phyloP scores from a whole-genome alignment of 192 early-diverging fungal species.

The Tieghemiomyces parasiticus region DNA sequence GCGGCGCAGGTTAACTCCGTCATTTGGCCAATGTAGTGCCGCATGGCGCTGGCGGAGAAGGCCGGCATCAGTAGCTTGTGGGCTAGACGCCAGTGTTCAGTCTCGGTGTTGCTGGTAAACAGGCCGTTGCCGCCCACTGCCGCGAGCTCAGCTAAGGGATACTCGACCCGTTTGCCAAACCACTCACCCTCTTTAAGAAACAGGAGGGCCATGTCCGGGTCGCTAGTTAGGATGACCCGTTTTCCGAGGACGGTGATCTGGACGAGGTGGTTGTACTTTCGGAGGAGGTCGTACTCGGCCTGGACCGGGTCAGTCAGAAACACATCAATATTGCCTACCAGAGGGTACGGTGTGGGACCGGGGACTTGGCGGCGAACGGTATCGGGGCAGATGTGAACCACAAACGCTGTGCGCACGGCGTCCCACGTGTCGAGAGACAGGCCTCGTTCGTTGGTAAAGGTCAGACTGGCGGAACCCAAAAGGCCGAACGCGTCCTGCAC shows the following conservation, averaged over 20 bases:
- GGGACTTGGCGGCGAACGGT: background rate
- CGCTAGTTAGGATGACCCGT: slow-evolving; percentile 15
- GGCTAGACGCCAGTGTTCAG: slow-evolving; percentile 35
- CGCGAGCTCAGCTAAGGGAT: slow-evolving; percentile 24
- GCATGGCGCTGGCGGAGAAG: slow-evolving; percentile 28
- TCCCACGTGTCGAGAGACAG: background rate
- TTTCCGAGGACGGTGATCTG: background rate
- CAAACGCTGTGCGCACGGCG: background rate
- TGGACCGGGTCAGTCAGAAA: background rate
- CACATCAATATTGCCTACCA: slow-evolving; percentile 6
- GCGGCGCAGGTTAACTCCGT: slow-evolving; percentile 18
- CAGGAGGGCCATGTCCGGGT: slow-evolving; percentile 25
- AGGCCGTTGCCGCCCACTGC: slow-evolving; percentile 29
- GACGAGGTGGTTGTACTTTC: background rate
- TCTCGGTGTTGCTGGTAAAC: slow-evolving; percentile 31
- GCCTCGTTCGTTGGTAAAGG: background rate
- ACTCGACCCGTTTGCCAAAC: slow-evolving; percentile 34
- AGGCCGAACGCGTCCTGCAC: background rate
- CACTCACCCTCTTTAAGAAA: slow-evolving; percentile 31
- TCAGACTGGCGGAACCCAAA: background rate
- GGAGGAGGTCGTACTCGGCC: background rate
- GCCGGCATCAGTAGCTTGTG: slow-evolving; percentile 44
- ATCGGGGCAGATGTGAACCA: background rate
- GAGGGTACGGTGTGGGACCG: slow-evolving; percentile 7
- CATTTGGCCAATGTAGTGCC: slow-evolving; percentile 27